phyloP scores from a whole-genome alignment of 148 eudicot genomes.

The Chenopodium album region DNA sequence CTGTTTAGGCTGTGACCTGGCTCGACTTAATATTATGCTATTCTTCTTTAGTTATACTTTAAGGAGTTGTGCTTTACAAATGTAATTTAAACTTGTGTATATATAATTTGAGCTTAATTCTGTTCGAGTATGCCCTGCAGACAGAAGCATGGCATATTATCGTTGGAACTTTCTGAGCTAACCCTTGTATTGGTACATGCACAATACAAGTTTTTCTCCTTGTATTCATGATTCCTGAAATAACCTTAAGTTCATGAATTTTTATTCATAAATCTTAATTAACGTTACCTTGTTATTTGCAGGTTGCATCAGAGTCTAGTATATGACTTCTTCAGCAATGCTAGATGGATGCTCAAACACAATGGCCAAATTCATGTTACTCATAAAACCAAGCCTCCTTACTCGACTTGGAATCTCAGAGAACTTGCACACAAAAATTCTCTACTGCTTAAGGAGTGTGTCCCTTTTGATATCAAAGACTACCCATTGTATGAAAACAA shows the following conservation, averaged over 20 bases:
- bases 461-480: conserved; percentile 10
- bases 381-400: conserved; percentile 22
- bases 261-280: neutral
- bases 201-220: no score
- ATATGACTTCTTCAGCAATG: conserved; percentile 24
- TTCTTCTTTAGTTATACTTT: no score
- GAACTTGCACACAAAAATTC: conserved; percentile 18
- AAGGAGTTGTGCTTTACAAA: no score
- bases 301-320: conserved; percentile 27
- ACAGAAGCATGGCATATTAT: no score
- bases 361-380: conserved; percentile 20
- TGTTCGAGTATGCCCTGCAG: no score
- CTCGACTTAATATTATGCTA: no score
- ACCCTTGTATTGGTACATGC: no score
- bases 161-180: no score
- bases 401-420: conserved; percentile 13
- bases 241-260: no score
- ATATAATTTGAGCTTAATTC: no score
- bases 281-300: neutral
- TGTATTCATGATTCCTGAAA: no score
- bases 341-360: neutral
- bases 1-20: neutral
- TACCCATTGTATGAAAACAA: conserved; percentile 23
- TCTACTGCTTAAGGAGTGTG: neutral
- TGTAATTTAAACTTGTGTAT: no score